phyloP scores from a whole-genome alignment of 768 basidiomycete species.

The Hortiboletus campestris region DNA sequence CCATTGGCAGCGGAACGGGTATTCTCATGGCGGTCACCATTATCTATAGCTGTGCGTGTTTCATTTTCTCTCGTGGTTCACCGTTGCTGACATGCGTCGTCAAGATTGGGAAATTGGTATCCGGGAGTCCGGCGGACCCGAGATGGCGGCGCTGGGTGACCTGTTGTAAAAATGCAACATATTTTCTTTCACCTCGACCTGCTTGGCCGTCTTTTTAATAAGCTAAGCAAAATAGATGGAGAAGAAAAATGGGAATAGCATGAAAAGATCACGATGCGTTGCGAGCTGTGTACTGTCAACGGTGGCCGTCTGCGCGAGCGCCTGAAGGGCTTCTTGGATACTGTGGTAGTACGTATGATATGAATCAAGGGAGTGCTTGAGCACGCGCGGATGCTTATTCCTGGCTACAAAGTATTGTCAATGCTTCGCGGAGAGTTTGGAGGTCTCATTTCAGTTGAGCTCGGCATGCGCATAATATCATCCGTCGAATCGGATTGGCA shows the following conservation, averaged over 20 bases:
- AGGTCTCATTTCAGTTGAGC: no score
- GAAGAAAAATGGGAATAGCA: conserved; percentile 2
- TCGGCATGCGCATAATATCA: no score
- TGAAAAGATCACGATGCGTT: not conserved
- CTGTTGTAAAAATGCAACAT: conserved; percentile 48
- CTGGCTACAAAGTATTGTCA: not conserved
- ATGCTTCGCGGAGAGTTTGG: not conserved
- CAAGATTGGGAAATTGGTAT: conserved; percentile 93
- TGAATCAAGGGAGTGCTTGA: not conserved
- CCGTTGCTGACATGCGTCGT: not conserved
- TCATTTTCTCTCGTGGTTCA: not conserved
- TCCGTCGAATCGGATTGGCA: no score
- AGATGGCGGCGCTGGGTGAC: conserved; percentile 79
- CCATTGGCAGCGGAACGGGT: conserved; percentile 93
- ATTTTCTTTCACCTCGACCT: not conserved
- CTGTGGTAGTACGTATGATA: not conserved
- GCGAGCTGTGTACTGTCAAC: not conserved
- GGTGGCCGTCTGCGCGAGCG: not conserved
- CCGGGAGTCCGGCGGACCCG: conserved; percentile 75
- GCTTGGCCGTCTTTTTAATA: conserved; percentile 4
- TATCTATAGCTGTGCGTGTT: conserved; percentile 70
- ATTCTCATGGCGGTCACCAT: conserved; percentile 98
- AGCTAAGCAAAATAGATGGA: conserved; percentile 10
- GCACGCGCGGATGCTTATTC: not conserved
- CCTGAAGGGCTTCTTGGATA: not conserved